Percentiles rank a stretch among this genome's conserved stretches.
Evolutionary conservation across 768 basidiomycete species (phyloP).

Genomic region (Leccinum incarnatum): DNA sequence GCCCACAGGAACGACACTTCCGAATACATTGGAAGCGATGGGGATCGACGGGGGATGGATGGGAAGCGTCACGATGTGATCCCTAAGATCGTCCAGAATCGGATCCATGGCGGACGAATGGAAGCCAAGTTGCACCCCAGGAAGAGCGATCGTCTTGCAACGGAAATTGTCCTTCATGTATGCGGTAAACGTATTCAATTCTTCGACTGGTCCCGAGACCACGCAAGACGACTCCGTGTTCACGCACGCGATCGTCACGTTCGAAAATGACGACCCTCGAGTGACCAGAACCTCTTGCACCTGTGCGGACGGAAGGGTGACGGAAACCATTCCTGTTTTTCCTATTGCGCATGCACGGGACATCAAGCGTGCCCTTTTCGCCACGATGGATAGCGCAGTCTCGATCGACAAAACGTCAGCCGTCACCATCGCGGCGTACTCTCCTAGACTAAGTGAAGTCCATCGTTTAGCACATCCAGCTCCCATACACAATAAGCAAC

Average conservation of each 20-base stretch:
- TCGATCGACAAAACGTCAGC: conserved; percentile 56
- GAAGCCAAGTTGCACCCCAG: conserved; percentile 60
- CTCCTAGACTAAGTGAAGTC: conserved; percentile 57
- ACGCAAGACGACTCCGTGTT: conserved; percentile 60
- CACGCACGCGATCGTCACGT: conserved; percentile 54
- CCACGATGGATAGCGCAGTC: conserved; percentile 57
- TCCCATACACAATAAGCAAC: neutral
- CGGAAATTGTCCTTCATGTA: conserved; percentile 36
- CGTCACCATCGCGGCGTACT: conserved; percentile 69
- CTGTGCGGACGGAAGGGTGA: conserved; percentile 38
- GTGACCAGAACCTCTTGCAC: conserved; percentile 37
- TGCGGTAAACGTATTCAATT: conserved; percentile 41
- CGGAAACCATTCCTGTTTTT: conserved; percentile 60
- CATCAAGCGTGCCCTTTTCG: conserved; percentile 57
- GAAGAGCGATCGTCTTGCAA: conserved; percentile 39
- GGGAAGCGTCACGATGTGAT: conserved; percentile 35
- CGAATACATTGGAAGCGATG: conserved; percentile 60
- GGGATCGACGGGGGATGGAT: conserved; percentile 52
- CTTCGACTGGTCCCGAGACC: conserved; percentile 51
- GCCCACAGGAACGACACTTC: conserved; percentile 50
- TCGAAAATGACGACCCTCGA: conserved; percentile 30
- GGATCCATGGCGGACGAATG: conserved; percentile 67
- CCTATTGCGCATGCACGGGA: conserved; percentile 41
- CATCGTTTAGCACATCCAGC: neutral
- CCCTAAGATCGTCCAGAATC: conserved; percentile 47